A percentile compares a stretch with the other conserved stretches of the same genome.
phyloP scores from a whole-genome alignment of 2,329 filamentous ascomycete genomes.

The Trichoderma simmonsii region DNA sequence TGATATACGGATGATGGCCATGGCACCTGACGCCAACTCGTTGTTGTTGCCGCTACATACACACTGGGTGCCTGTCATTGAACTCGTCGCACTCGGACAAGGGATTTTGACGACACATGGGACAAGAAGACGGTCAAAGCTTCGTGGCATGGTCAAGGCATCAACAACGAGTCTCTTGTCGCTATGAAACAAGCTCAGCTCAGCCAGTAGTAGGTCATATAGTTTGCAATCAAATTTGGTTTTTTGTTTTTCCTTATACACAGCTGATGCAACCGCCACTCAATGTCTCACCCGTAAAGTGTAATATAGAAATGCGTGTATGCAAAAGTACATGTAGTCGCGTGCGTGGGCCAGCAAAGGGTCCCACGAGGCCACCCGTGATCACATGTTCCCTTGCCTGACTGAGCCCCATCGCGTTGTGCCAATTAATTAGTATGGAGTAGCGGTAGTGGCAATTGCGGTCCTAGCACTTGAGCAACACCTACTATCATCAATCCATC shows the following conservation, averaged over 20 bases:
- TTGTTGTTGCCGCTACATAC: background rate
- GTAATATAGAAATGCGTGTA: background rate
- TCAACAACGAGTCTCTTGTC: background rate
- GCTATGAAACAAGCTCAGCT: background rate
- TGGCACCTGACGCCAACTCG: background rate
- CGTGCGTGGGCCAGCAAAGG: constrained; percentile 4
- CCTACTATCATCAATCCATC: too few species aligned
- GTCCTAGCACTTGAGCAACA: background rate
- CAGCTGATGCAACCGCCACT: background rate
- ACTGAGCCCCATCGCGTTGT: constrained; percentile 5
- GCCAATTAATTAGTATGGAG: background rate
- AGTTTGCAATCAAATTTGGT: constrained; percentile 14
- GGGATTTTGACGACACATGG: background rate
- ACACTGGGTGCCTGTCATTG: background rate
- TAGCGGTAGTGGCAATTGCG: background rate
- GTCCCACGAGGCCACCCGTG: constrained; percentile 7
- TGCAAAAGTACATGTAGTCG: background rate
- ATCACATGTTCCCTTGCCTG: constrained; percentile 12
- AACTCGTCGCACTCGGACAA: background rate
- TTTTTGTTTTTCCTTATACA: constrained; percentile 5
- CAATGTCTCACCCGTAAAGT: background rate
- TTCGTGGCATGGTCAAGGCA: background rate
- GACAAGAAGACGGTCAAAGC: background rate
- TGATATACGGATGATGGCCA: background rate
- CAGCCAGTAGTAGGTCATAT: constrained; percentile 10